Conservation (phyloP, 305 asterid genomes). For the Plantago lanceolata region DNA sequence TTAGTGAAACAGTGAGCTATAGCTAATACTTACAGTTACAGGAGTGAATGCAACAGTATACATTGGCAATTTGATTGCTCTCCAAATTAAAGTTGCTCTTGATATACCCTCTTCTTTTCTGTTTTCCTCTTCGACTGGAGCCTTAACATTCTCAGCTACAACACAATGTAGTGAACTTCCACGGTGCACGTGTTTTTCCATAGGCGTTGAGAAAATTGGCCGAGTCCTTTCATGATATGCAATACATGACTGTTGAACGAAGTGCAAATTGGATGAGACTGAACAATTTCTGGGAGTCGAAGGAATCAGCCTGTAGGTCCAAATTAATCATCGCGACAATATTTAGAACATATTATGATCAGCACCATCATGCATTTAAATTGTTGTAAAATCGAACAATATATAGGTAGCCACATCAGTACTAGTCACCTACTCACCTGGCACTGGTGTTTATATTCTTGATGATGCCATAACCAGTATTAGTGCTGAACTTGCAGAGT, state of each 20-base stretch:
- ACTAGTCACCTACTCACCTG: too few species aligned
- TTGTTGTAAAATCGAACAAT: too few species aligned
- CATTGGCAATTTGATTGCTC: constrained; percentile 61
- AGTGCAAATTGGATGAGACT: not conserved
- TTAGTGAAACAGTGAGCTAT: not conserved
- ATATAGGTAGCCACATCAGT: too few species aligned
- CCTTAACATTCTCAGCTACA: not conserved
- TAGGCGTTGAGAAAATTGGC: not conserved
- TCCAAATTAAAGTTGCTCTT: constrained; percentile 46
- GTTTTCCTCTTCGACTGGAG: not conserved
- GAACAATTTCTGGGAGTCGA: not conserved
- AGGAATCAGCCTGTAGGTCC: not conserved
- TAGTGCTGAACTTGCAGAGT: too few species aligned
- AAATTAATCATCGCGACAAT: too few species aligned
- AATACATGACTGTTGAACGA: not conserved
- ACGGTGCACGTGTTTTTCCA: not conserved
- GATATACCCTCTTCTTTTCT: constrained; percentile 29
- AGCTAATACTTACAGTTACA: constrained; percentile 44
- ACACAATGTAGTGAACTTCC: not conserved
- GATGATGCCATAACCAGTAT: too few species aligned
- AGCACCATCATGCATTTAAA: too few species aligned
- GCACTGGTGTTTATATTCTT: too few species aligned
- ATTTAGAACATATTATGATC: too few species aligned
- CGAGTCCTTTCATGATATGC: not conserved
- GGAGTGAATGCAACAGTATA: constrained; percentile 62